phyloP scores from a whole-genome alignment of 1,139 yeast genomes.

The Yamadazyma sp. region DNA sequence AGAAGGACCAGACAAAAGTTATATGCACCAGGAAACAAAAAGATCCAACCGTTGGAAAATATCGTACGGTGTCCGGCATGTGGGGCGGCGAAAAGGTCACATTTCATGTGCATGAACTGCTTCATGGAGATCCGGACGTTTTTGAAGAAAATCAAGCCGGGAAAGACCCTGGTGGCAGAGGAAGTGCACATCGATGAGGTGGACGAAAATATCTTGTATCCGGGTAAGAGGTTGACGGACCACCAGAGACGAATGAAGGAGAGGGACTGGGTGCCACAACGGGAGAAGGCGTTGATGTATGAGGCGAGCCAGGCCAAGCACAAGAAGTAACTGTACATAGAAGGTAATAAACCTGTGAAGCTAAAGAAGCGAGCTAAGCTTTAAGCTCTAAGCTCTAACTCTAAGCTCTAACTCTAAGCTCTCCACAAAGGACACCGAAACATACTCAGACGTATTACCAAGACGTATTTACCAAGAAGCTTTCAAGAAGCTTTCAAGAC shows the following conservation, averaged over 20 bases:
- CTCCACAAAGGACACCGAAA: no score
- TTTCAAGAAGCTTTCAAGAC: no score
- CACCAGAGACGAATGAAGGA: conserved; percentile 45
- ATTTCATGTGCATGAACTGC: conserved; percentile 91
- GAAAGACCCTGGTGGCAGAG: conserved; percentile 20
- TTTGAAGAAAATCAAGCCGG: conserved; percentile 48
- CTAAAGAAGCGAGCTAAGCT: neutral
- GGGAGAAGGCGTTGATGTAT: conserved; percentile 37
- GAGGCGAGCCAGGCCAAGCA: conserved; percentile 23
- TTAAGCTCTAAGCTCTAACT: no score
- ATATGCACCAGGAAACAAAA: conserved; percentile 81
- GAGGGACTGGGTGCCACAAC: conserved; percentile 65
- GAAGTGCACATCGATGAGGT: conserved; percentile 51
- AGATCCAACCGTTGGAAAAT: conserved; percentile 70
- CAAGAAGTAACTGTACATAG: conserved; percentile 14
- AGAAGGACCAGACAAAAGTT: conserved; percentile 80
- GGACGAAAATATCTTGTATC: conserved; percentile 70
- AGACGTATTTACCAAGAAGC: no score
- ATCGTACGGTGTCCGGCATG: conserved; percentile 93
- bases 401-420: no score
- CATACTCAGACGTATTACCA: no score
- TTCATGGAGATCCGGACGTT: conserved; percentile 74
- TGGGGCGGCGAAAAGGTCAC: conserved; percentile 88
- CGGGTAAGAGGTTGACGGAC: conserved; percentile 59
- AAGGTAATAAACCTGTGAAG: neutral